Evolutionary conservation across 352 stramenopile genomes (phyloP), one percentile per base, ranked within the genome.

Genomic region (Pythium brachiatum): DNA sequence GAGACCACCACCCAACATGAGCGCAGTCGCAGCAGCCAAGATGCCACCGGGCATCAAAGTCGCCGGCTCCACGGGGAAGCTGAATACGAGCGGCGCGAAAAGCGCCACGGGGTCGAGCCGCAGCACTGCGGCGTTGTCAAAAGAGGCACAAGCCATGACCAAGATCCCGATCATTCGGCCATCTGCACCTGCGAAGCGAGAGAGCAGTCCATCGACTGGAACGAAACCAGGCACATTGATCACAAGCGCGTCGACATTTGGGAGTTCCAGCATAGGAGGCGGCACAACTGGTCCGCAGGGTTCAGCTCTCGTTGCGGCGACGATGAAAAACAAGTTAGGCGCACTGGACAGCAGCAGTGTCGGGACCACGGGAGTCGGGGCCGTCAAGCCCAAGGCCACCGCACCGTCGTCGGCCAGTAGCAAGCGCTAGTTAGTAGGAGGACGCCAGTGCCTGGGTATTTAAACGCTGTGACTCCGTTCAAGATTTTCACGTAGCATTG

Each of bases 111-210:
- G 72, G 8, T 72, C 75, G 12, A 73, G 68, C 11, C 66, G 81
- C 27, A 75, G 55, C 21, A 74, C 62, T 20, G 70, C 76, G 3
- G 72, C 73, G 7, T 38, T 79, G 7, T 64, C 72, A 1, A 89
- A 88, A n/a, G 79, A 90, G 26, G 34, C 66, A 0, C 69, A 66
- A 12, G 43, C 53, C 7, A 75, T 89, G 62, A 90, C 81, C 18
- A 90, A 90, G 57, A 90, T 90, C 64, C 81, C 81, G 15, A 90
- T 88, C 63, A 90, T 89, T 27, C 71, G 79, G 16, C 81, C 81
- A 27, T 79, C 79, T 0, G 81, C 81, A n/a, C 81, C 79, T 26
- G 76, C 79, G 23, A 90, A 90, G 59, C 74, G 81, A 34, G 81
- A 90, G 62, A 79, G 69, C 53, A 90, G 81, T 53, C 81, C 81